A percentile compares a stretch with the other conserved stretches of the same genome.
These are phyloP conservation scores for Hyphopichia burtonii DNA, from an alignment of 1,139 yeast species.

Conservation along the genomic window DNA sequence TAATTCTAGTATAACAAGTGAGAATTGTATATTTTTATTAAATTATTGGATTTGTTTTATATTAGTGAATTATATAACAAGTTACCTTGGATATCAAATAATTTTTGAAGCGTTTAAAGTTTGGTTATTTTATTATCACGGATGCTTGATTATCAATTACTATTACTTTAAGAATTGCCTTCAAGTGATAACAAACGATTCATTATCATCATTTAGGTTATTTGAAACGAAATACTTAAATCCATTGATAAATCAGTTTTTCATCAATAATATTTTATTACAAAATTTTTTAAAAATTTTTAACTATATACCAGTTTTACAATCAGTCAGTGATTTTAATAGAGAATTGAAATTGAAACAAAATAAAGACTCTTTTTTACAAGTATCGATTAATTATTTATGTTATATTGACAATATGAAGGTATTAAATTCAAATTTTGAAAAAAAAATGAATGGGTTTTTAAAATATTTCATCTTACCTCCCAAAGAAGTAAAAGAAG, in stretches of 20 bases:
- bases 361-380: constrained; percentile 2
- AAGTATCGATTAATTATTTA: constrained; percentile 9
- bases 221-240: constrained; percentile 15
- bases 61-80: constrained; percentile 12
- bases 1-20: background rate
- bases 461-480: background rate
- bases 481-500: background rate
- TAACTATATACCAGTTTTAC: background rate
- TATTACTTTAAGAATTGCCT: constrained; percentile 3
- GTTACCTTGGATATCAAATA: constrained; percentile 2
- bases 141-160: constrained; percentile 19
- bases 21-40: constrained; percentile 14
- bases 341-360: background rate
- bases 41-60: constrained; percentile 28
- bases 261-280: constrained; percentile 9
- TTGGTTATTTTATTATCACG: constrained; percentile 30
- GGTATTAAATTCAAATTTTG: constrained; percentile 6
- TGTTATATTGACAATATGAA: constrained; percentile 11
- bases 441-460: background rate
- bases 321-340: constrained; percentile 1
- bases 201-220: constrained; percentile 9
- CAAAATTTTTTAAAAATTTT: constrained; percentile 1
- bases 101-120: constrained; percentile 14
- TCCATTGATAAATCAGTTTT: constrained; percentile 10
- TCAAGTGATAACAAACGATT: background rate